Conservation (phyloP, 1,284 basidiomycete genomes). For the Grifola frondosa region DNA sequence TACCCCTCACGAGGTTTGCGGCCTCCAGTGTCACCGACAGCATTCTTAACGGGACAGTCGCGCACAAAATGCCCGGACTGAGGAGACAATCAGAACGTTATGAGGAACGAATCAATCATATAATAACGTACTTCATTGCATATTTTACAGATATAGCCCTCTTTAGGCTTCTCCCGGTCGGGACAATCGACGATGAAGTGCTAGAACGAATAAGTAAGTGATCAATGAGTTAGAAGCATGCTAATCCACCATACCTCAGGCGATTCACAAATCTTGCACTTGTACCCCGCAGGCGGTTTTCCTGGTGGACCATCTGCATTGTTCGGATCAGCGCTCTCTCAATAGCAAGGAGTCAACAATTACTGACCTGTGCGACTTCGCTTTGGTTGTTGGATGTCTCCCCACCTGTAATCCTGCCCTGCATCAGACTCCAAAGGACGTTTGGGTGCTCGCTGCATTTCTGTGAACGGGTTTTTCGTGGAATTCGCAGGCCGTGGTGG, state of each 20-base stretch:
- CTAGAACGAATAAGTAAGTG: slow-evolving; percentile 47
- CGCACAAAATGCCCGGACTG: slow-evolving; percentile 82
- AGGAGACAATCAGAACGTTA: slow-evolving; percentile 6
- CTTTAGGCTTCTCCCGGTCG: slow-evolving; percentile 71
- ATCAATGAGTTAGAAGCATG: neutral
- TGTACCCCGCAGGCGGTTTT: slow-evolving; percentile 70
- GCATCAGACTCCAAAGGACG: slow-evolving; percentile 48
- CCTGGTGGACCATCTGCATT: slow-evolving; percentile 42
- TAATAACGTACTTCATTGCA: slow-evolving; percentile 55
- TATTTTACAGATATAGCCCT: slow-evolving; percentile 83
- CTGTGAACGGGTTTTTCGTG: slow-evolving; percentile 73
- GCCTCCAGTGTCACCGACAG: slow-evolving; percentile 74
- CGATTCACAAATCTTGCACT: slow-evolving; percentile 75
- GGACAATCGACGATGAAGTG: slow-evolving; percentile 79
- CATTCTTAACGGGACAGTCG: slow-evolving; percentile 80
- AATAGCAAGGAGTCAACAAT: neutral
- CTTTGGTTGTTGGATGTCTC: slow-evolving; percentile 58
- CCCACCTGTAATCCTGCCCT: slow-evolving; percentile 69
- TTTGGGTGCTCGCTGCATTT: slow-evolving; percentile 46
- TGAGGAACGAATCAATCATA: neutral
- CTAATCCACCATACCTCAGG: slow-evolving; percentile 51
- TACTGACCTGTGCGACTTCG: slow-evolving; percentile 51
- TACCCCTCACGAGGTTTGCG: slow-evolving; percentile 81
- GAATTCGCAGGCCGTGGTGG: slow-evolving; percentile 58
- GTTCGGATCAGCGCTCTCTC: slow-evolving; percentile 1